Evolutionary conservation across 2,329 filamentous ascomycete species (phyloP).

Genomic region (Phialemoniopsis sp.): DNA sequence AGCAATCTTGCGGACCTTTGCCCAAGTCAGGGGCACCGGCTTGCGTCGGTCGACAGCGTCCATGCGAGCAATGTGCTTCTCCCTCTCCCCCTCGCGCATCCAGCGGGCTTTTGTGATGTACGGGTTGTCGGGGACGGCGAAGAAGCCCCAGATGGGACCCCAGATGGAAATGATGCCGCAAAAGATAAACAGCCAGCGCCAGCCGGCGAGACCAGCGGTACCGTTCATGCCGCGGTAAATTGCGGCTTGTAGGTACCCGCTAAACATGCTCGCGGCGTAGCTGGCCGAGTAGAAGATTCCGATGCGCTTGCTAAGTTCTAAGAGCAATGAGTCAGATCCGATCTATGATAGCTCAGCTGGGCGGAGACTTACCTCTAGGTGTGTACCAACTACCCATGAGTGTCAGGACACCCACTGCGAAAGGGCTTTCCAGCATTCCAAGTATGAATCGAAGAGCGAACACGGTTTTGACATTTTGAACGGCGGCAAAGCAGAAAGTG

Average conservation of each 20-base stretch:
- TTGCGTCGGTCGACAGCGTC: background rate
- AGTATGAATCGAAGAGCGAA: conserved; percentile 8
- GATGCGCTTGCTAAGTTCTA: conserved; percentile 8
- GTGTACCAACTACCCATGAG: conserved; percentile 10
- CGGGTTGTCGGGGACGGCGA: background rate
- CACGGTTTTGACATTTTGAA: conserved; percentile 7
- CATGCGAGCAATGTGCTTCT: background rate
- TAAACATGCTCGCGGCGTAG: conserved; percentile 39
- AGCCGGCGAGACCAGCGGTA: conserved; percentile 35
- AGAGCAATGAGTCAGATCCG: too few species aligned
- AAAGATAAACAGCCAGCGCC: conserved; percentile 46
- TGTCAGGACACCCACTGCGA: conserved; percentile 11
- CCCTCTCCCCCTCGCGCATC: background rate
- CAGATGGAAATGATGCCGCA: background rate
- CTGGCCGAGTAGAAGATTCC: conserved; percentile 8
- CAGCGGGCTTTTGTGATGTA: background rate
- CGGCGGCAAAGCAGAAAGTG: conserved; percentile 8
- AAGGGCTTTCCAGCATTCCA: conserved; percentile 7
- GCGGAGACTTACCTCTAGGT: too few species aligned
- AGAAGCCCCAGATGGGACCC: background rate
- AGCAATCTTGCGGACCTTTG: background rate
- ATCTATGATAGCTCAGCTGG: too few species aligned
- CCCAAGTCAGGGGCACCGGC: background rate
- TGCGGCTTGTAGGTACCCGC: conserved; percentile 44
- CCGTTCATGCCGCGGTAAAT: conserved; percentile 45